phyloP scores from a whole-genome alignment of 208 protist genomes.

The Crithidia acanthocephali region DNA sequence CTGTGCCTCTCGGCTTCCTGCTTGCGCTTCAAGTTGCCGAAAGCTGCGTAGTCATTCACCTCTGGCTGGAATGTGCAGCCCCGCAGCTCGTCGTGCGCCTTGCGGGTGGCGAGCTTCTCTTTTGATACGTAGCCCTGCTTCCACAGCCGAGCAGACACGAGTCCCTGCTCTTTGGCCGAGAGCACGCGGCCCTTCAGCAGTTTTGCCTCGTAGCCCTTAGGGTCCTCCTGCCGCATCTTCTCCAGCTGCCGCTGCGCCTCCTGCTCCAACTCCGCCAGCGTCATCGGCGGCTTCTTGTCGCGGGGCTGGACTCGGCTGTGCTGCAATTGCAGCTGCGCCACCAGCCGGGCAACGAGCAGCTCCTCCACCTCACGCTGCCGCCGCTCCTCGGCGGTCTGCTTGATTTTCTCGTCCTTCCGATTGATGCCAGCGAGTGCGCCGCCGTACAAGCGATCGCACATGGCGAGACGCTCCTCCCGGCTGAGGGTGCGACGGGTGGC shows the following conservation, averaged over 20 bases:
- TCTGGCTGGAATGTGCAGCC: constrained; percentile 59
- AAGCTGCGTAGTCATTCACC: constrained; percentile 39
- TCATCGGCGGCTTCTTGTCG: constrained; percentile 22
- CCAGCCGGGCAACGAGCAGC: constrained; percentile 54
- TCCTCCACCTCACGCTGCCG: constrained; percentile 58
- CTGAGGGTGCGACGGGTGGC: constrained; percentile 20
- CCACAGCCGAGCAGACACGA: constrained; percentile 42
- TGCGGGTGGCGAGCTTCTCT: constrained; percentile 42
- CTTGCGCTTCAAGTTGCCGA: neutral
- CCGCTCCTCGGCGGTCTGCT: constrained; percentile 30
- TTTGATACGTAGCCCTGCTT: constrained; percentile 46
- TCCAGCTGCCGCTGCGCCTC: constrained; percentile 46
- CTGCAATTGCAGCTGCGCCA: constrained; percentile 45
- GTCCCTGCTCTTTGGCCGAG: constrained; percentile 40
- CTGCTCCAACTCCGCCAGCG: constrained; percentile 28
- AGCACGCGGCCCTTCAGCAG: constrained; percentile 40
- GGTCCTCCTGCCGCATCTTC: constrained; percentile 38
- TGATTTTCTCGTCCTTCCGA: constrained; percentile 24
- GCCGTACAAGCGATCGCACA: constrained; percentile 52
- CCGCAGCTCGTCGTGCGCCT: constrained; percentile 35
- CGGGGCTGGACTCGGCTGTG: neutral
- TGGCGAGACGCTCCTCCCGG: constrained; percentile 18
- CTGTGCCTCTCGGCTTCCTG: neutral
- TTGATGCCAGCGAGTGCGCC: constrained; percentile 27
- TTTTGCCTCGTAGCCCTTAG: constrained; percentile 35